Evolutionary conservation across 768 basidiomycete species (phyloP), one percentile per base, ranked within the genome.

Genomic region (Tremella fuciformis): DNA sequence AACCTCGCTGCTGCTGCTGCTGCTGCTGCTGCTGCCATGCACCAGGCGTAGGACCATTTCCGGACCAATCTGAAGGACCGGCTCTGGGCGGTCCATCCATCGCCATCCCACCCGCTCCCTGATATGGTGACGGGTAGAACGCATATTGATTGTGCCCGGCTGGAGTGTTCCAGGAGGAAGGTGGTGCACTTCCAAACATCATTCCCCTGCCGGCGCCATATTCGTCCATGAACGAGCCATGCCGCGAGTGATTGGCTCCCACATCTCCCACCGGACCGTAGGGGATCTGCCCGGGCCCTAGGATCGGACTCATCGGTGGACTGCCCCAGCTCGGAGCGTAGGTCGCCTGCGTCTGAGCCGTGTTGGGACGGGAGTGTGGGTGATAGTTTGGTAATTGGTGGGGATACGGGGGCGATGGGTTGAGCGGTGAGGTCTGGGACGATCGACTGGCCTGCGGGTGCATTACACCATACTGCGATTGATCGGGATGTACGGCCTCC

Each of bases 281-380:
- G 4, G 29, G 29, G 29, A 34, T 34, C 29, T 34, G 29, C 4
- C 29, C 22, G 16, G 37, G 37, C 2, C 21, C 25, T 41, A 52
- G 9, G 22, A 51, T 39, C 3, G 59, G 59, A 37, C 55, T 61
- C 59, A 61, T 61, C 3, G 59, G 59, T 9, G 59, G 54, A 22
- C 49, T 26, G 22, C 22, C 15, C 42, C 50, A 59, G 37, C 53
- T 34, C 29, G 29, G 29, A 6, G 29, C 29, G 29, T 34, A 34
- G 11, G 29, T 50, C 3, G 18, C 48, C 15, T 50, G 48, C 7
- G 48, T 50, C 24, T 50, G n/a, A 21, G 26, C 48, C 11, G 48
- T 46, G 8, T n/a, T 18, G 7, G 48, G 48, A n/a, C 48, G 48
- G 7, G 48, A 50, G 22, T 24, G 26, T 16, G 48, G 48, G 15